A percentile compares a stretch with the other conserved stretches of the same genome.
Evolutionary conservation across 768 basidiomycete species (phyloP).

Genomic region (Boletus rubroflammeus): DNA sequence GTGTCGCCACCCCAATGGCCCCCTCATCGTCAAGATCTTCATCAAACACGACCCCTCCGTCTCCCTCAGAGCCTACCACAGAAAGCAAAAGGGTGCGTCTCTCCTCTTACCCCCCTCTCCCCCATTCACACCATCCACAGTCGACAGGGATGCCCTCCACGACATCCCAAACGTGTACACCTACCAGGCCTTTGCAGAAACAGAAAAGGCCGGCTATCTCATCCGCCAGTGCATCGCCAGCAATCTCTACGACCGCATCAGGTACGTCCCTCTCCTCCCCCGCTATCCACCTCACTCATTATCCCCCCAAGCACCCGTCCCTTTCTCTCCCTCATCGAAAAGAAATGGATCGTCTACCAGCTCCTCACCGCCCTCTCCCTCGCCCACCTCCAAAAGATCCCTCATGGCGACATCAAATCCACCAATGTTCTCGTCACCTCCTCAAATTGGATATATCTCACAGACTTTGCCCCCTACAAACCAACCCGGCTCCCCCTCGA

Average conservation of each 20-base stretch:
- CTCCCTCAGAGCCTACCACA: constrained; percentile 68
- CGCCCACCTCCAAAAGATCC: constrained; percentile 78
- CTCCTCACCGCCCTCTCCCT: constrained; percentile 81
- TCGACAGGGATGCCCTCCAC: constrained; percentile 76
- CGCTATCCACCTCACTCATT: neutral
- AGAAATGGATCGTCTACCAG: constrained; percentile 98
- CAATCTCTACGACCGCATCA: constrained; percentile 95
- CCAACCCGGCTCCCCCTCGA: constrained; percentile 93
- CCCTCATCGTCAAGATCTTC: constrained; percentile 90
- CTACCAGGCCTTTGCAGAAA: constrained; percentile 88
- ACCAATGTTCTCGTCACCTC: constrained; percentile 96
- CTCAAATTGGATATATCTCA: constrained; percentile 92
- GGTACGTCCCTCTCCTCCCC: constrained; percentile 46
- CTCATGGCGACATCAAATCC: constrained; percentile 97
- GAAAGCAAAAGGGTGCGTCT: constrained; percentile 68
- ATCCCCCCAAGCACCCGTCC: constrained; percentile 77
- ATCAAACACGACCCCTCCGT: constrained; percentile 89
- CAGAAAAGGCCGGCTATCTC: constrained; percentile 93
- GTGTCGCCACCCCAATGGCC: constrained; percentile 79
- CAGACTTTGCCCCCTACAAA: constrained; percentile 94
- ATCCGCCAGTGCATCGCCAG: constrained; percentile 93
- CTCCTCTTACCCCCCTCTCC: rapidly evolving
- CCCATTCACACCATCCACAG: constrained; percentile 38
- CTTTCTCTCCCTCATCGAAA: constrained; percentile 87
- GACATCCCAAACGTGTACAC: constrained; percentile 88